Evolutionary conservation across 495 filamentous ascomycete genomes (phyloP).

Genomic region (Aspergillus egyptiacus): DNA sequence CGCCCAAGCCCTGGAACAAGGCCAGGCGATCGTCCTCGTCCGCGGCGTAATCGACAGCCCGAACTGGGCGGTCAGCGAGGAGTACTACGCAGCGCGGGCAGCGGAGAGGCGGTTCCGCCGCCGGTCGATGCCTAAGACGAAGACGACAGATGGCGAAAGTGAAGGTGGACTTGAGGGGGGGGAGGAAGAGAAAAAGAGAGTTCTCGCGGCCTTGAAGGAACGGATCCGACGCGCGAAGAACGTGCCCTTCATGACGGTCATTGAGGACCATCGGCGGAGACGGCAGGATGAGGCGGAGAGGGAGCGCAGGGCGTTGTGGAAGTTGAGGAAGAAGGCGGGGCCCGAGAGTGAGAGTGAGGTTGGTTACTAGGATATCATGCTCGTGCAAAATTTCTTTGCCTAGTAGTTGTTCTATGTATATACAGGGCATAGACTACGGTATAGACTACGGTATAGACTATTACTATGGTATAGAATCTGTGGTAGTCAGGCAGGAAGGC

Average conservation of each 20-base stretch:
- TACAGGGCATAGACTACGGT: no score
- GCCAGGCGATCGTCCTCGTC: constrained; percentile 44
- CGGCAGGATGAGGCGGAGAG: constrained; percentile 31
- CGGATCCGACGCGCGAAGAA: constrained; percentile 36
- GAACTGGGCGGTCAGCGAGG: constrained; percentile 46
- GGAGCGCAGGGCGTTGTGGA: constrained; percentile 37
- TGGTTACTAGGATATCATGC: constrained; percentile 37
- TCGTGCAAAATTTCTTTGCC: no score
- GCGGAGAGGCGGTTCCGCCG: constrained; percentile 32
- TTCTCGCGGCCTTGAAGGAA: constrained; percentile 26
- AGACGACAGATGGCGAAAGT: constrained; percentile 4
- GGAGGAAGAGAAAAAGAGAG: constrained; percentile 12
- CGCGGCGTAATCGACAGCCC: constrained; percentile 49
- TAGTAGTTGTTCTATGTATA: no score
- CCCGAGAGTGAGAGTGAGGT: constrained; percentile 39
- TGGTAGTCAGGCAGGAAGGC: no score
- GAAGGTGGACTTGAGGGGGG: constrained; percentile 12
- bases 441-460: no score
- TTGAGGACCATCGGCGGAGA: constrained; percentile 33
- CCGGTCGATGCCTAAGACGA: neutral
- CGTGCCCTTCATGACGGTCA: constrained; percentile 44
- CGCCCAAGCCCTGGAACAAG: constrained; percentile 27
- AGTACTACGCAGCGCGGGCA: constrained; percentile 38
- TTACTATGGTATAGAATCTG: no score
- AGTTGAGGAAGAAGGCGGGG: constrained; percentile 42